Conservation (phyloP, 2,329 filamentous ascomycete species). For the Hypocrella siamensis region DNA sequence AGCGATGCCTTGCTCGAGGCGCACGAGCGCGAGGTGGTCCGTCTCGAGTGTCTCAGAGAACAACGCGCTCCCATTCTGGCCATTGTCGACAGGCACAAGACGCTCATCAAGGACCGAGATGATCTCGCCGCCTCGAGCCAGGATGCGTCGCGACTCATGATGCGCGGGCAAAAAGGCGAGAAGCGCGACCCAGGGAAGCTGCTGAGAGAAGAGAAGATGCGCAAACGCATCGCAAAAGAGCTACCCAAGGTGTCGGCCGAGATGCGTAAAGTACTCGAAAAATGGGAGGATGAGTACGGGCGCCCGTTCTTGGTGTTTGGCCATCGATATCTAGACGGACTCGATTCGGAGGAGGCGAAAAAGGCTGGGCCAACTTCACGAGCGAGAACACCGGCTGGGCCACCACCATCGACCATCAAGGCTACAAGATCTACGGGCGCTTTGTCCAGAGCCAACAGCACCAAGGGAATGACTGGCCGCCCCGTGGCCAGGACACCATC, state of each 20-base stretch:
- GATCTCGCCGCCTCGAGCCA: conserved; percentile 83
- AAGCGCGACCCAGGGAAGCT: conserved; percentile 88
- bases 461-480: conserved; percentile 20
- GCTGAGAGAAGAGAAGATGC: conserved; percentile 93
- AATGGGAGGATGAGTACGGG: conserved; percentile 89
- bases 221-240: conserved; percentile 92
- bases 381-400: conserved; percentile 61
- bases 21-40: conserved; percentile 78
- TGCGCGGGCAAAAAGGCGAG: conserved; percentile 82
- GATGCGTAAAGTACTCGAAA: conserved; percentile 64
- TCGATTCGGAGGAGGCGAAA: conserved; percentile 49
- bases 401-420: conserved; percentile 30
- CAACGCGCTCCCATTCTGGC: conserved; percentile 74
- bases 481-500: conserved; percentile 40
- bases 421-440: conserved; percentile 16
- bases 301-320: conserved; percentile 87
- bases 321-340: conserved; percentile 72
- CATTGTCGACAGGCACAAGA: conserved; percentile 70
- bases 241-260: conserved; percentile 80
- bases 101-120: conserved; percentile 70
- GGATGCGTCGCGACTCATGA: conserved; percentile 85
- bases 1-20: conserved; percentile 90
- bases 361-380: conserved; percentile 34
- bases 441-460: conserved; percentile 10
- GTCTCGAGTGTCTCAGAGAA: conserved; percentile 68